A percentile compares a stretch with the other conserved stretches of the same genome.
Evolutionary conservation across 73 alveolate species (phyloP).

Genomic region (Tetrahymena malaccensis): DNA sequence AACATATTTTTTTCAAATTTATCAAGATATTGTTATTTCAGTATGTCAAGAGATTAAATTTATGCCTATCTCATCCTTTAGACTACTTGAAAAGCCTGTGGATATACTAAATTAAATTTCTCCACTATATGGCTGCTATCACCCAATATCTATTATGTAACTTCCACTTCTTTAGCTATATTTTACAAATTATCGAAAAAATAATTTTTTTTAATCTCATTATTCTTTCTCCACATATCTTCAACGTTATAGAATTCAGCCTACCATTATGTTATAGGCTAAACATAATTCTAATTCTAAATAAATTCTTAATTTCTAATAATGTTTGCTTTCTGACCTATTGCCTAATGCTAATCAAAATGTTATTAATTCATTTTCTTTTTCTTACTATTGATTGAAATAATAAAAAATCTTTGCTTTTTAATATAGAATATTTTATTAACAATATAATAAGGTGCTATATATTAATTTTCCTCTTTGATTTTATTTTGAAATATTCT

Average conservation of each 20-base stretch:
- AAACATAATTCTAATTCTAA: neutral
- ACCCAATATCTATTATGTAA: neutral
- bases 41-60: neutral
- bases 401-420: no score
- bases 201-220: neutral
- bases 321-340: neutral
- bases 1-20: neutral
- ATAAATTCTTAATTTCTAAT: neutral
- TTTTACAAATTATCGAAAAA: neutral
- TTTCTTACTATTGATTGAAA: no score
- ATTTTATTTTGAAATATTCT: neutral
- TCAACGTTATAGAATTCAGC: neutral
- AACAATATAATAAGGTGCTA: neutral
- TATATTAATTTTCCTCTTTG: neutral
- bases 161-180: neutral
- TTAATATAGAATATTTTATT: no score
- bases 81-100: neutral
- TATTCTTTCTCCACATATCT: neutral
- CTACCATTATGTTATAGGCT: neutral
- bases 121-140: neutral
- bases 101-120: neutral
- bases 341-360: no score
- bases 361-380: no score
- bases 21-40: neutral
- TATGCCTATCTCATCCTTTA: neutral